Base-by-base conservation (phyloP, 345 rosid species). In the Luvunga scandens region DNA sequence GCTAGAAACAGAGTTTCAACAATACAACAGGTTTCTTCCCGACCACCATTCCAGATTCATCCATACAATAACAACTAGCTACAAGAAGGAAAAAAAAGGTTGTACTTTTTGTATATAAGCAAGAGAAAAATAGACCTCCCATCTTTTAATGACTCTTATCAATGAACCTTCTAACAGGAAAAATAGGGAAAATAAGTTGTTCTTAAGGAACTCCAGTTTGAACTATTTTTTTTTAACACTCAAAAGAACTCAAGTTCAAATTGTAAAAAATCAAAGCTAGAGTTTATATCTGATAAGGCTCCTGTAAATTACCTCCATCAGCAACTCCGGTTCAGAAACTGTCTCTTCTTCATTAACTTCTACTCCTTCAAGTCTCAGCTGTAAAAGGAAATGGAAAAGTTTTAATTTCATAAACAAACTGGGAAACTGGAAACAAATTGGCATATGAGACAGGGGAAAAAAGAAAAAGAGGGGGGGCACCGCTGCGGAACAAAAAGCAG, bases 261-360 rank as follows among this genome's bases (percentile, higher is more conserved):
- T 24, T 25, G 21, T 30, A 53, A 50, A 30, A 59, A 71, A 30
- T n/a, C 21, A 53, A 71, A 30, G 18, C 74, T 72, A 22, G 13
- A 24, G 28, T 72, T 55, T 56, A 36, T 4, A 57, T 72, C 39
- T 36, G 22, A 9, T 28, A 27, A 50, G 64, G 57, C 30, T 68
- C 22, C 38, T 53, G 42, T 63, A 45, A 57, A 74, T 78, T 84
- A 92, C 98, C 94, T 94, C 99, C 77, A 86, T 79, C 69, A 96
- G 85, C 84, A 94, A 84, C 33, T 81, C 86, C 42, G 97, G 91
- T 57, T 96, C 98, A 30, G 90, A 82, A 79, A 96, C 83, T n/a
- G 97, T 96, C 76, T 92, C 97, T 81, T 96, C 98, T 85, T 94
- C 97, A 78, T 94, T 84, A 62, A 94, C 85, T 67, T 92, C 78